Base-by-base conservation (phyloP, 1,139 yeast genomes). In the Diutina pseudorugosa region DNA sequence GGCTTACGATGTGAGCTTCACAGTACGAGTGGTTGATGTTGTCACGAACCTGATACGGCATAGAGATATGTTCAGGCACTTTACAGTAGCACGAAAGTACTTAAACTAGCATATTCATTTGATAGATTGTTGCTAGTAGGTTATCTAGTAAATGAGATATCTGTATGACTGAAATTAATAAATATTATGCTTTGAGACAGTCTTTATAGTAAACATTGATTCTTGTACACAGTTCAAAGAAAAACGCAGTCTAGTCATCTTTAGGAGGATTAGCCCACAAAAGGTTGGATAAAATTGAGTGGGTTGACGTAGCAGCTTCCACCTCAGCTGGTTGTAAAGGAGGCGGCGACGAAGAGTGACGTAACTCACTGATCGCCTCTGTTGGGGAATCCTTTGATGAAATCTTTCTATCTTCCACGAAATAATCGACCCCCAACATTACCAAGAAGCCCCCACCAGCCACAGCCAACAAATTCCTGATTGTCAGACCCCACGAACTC, bases 381-480 rank as follows among this genome's bases (percentile, higher is more conserved):
- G n/a, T 14, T 14, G 36, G 36, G 4, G 36, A 11, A 12, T 2
- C n/a, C 36, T 30, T 30, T 14, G 12, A 9, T 5, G n/a, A 12
- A 12, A 30, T 14, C 14, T 30, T 30, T 30, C 11, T 9, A 30
- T 30, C 36, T 41, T 41, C 45, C 67, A 59, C 6, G 18, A 25
- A 62, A 51, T 63, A 60, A 57, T 69, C 65, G 27, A 70, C 53
- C 0, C 69, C 69, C 11, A 70, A 59, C 53, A 72, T 60, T 3
- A 62, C 55, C 23, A 66, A 54, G 52, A 70, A 66, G 2, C 70
- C 62, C 8, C 65, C 66, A 7, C 75, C 76, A 1, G 72, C 58
- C 4, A 68, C 55, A 3, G 75, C 73, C 51, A 71, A 62, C 1
- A 68, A 16, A 1, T 69, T 59, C 57, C 65, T 70, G 47, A 68